Conservation (phyloP, 2,329 filamentous ascomycete genomes). For the Monosporascus sp. region DNA sequence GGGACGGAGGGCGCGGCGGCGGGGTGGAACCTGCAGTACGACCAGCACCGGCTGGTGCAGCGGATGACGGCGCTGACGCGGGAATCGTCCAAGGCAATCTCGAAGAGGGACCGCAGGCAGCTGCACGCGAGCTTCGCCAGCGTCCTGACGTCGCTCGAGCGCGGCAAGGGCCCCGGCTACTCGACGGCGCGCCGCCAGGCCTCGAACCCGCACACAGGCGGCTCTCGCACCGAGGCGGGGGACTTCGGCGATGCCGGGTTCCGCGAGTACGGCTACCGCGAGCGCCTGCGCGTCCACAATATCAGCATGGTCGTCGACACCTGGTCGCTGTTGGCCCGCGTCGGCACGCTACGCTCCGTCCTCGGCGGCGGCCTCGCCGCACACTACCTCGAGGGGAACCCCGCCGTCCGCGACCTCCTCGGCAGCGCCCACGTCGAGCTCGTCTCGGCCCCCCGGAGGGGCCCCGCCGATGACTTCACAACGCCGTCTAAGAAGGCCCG, state of each 20-base stretch:
- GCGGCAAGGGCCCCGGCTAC: constrained; percentile 49
- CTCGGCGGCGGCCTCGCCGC: constrained; percentile 40
- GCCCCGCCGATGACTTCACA: constrained; percentile 5
- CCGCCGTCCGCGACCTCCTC: constrained; percentile 31
- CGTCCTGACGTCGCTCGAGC: constrained; percentile 50
- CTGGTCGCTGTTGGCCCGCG: constrained; percentile 45
- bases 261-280: constrained; percentile 47
- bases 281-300: constrained; percentile 44
- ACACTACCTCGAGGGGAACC: constrained; percentile 35
- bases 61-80: constrained; percentile 43
- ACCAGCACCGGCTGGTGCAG: constrained; percentile 43
- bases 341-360: constrained; percentile 43
- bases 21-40: constrained; percentile 43
- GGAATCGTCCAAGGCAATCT: constrained; percentile 43
- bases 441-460: constrained; percentile 14
- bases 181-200: constrained; percentile 41
- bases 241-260: constrained; percentile 34
- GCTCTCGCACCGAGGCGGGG: constrained; percentile 26
- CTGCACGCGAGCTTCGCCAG: constrained; percentile 45
- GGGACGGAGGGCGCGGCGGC: constrained; percentile 31
- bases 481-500: constrained; percentile 11
- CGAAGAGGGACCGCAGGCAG: constrained; percentile 43
- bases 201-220: constrained; percentile 37
- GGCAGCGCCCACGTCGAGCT: constrained; percentile 27
- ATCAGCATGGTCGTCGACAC: constrained; percentile 41